Conservation (phyloP, 768 basidiomycete genomes). For the Phlebiopsis gigantea region DNA sequence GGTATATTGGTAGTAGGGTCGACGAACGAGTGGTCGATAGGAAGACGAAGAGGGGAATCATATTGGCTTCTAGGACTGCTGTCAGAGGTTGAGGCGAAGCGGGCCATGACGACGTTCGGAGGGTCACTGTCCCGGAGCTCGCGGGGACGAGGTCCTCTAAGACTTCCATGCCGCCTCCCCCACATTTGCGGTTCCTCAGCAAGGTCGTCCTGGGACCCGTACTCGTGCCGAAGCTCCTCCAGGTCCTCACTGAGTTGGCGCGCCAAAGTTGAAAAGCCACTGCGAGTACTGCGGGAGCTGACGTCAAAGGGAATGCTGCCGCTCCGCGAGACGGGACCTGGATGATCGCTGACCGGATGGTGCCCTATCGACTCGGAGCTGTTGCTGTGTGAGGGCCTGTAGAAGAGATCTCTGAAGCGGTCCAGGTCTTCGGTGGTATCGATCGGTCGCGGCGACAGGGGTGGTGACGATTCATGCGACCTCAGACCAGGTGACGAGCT, state of each 20-base stretch:
- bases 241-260: conserved; percentile 37
- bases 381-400: conserved; percentile 34
- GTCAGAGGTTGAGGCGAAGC: not conserved
- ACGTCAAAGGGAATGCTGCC: conserved; percentile 27
- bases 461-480: conserved; percentile 31
- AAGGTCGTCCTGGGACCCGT: conserved; percentile 16
- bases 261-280: conserved; percentile 33
- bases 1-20: conserved; percentile 27
- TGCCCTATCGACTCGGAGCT: conserved; percentile 1
- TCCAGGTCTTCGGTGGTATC: conserved; percentile 56
- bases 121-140: conserved; percentile 7
- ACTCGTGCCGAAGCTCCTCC: conserved; percentile 23
- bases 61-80: conserved; percentile 5
- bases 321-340: conserved; percentile 16
- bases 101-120: conserved; percentile 10
- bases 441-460: conserved; percentile 46
- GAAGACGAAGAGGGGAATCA: conserved; percentile 24
- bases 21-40: conserved; percentile 21
- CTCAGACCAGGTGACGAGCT: conserved; percentile 23
- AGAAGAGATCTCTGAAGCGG: conserved; percentile 73
- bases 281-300: conserved; percentile 23
- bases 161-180: conserved; percentile 11
- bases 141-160: conserved; percentile 4
- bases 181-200: conserved; percentile 12
- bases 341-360: conserved; percentile 11